Percentiles rank a stretch among this genome's conserved stretches.
Conservation (phyloP, 2,329 filamentous ascomycete genomes). For the Ophiostoma himal-ulmi region DNA sequence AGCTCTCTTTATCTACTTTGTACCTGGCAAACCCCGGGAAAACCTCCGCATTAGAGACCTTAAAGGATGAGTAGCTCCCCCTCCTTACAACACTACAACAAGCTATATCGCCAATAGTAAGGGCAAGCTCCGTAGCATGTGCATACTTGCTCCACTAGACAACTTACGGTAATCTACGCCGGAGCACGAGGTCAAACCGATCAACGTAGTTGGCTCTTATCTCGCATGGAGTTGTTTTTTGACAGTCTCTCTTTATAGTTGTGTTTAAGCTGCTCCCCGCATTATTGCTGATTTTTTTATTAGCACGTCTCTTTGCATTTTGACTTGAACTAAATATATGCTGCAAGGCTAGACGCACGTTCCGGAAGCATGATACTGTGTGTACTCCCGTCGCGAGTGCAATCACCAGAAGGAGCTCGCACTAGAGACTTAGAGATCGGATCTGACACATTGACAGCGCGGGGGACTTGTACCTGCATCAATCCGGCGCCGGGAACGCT, state of each 20-base stretch:
- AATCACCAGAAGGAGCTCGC: too few relatives aligned
- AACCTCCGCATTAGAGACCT: neutral
- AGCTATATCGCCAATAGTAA: slow-evolving; percentile 4
- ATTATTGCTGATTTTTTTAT: neutral
- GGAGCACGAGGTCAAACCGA: slow-evolving; percentile 18
- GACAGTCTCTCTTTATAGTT: neutral
- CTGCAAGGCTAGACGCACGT: neutral
- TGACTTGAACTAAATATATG: neutral
- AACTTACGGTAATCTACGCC: slow-evolving; percentile 18
- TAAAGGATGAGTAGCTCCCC: neutral
- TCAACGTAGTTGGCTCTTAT: slow-evolving; percentile 13
- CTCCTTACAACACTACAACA: neutral
- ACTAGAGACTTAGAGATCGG: too few relatives aligned
- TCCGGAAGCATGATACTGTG: neutral
- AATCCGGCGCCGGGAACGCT: neutral
- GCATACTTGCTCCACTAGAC: slow-evolving; percentile 6
- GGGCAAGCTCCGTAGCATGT: neutral
- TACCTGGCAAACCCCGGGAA: neutral
- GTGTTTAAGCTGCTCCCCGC: neutral
- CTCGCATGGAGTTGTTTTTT: slow-evolving; percentile 16
- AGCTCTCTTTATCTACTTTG: slow-evolving; percentile 4
- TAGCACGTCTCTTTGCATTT: neutral
- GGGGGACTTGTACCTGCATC: slow-evolving; percentile 3
- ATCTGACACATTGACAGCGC: neutral
- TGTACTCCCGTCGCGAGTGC: neutral